Conservation (phyloP, 2,329 filamentous ascomycete species). For the Coniella lustricola region DNA sequence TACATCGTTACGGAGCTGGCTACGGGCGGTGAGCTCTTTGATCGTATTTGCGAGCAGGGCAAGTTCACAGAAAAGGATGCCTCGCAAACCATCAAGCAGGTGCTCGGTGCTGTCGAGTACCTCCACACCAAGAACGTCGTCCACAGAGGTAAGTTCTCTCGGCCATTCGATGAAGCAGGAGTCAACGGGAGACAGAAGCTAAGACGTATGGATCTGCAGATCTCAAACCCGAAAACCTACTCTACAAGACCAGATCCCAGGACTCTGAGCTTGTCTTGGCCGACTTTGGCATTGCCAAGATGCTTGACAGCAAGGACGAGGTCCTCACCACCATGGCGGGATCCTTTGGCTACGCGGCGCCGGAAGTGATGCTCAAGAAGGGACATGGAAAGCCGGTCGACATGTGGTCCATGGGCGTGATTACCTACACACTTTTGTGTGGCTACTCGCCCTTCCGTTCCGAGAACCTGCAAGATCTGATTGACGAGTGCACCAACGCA, state of each 20-base stretch:
- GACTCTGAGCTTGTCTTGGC: conserved; percentile 86
- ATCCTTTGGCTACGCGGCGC: conserved; percentile 94
- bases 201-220: conserved; percentile 46
- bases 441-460: conserved; percentile 97
- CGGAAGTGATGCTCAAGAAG: conserved; percentile 96
- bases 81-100: conserved; percentile 89
- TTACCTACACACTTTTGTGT: conserved; percentile 95
- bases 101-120: conserved; percentile 88
- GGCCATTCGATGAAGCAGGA: not conserved
- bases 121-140: conserved; percentile 93
- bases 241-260: conserved; percentile 74
- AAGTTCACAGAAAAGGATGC: conserved; percentile 99
- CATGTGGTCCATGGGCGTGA: conserved; percentile 99
- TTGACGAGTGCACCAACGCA: conserved; percentile 83
- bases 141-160: conserved; percentile 64
- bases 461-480: conserved; percentile 85
- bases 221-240: conserved; percentile 94
- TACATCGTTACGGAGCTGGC: conserved; percentile 98
- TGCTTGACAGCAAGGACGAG: conserved; percentile 83
- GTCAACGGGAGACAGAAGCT: not conserved
- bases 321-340: conserved; percentile 97
- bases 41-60: conserved; percentile 95
- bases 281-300: conserved; percentile 98
- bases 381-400: conserved; percentile 97
- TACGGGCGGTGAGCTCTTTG: conserved; percentile 92